A percentile compares a stretch with the other conserved stretches of the same genome.
phyloP scores from a whole-genome alignment of 164 flowering plant species.

The Liquidambar formosana region DNA sequence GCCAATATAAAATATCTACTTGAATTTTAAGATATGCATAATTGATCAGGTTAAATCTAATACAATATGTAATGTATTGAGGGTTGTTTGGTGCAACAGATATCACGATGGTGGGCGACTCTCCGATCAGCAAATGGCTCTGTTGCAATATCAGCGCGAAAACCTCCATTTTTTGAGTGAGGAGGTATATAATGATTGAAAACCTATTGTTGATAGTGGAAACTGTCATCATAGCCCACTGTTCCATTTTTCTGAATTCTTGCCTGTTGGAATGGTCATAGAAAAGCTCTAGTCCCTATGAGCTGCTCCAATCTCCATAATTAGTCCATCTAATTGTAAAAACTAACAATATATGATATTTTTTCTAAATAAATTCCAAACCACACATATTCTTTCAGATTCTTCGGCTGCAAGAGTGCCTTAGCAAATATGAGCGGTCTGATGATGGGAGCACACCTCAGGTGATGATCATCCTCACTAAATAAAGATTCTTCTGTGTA shows the following conservation, averaged over 20 bases:
- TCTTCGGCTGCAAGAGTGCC: constrained; percentile 91
- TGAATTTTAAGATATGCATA: background rate
- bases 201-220: background rate
- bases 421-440: constrained; percentile 90
- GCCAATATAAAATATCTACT: background rate
- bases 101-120: constrained; percentile 94
- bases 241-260: background rate
- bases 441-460: constrained; percentile 89
- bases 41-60: background rate
- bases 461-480: constrained; percentile 39
- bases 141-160: constrained; percentile 96
- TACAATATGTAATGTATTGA: constrained; percentile 11
- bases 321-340: background rate
- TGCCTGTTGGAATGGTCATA: constrained; percentile 5
- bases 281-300: background rate
- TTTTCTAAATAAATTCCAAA: background rate
- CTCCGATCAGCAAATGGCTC: constrained; percentile 98
- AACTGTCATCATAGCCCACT: constrained; percentile 1
- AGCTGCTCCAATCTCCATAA: constrained; percentile 4
- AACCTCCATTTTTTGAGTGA: constrained; percentile 94
- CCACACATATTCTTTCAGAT: constrained; percentile 47
- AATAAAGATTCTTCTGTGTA: background rate
- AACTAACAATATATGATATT: background rate
- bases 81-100: constrained; percentile 38
- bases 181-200: constrained; percentile 58